Evolutionary conservation across 306 rosid genomes (phyloP).

Genomic region (Castanospermum australe): DNA sequence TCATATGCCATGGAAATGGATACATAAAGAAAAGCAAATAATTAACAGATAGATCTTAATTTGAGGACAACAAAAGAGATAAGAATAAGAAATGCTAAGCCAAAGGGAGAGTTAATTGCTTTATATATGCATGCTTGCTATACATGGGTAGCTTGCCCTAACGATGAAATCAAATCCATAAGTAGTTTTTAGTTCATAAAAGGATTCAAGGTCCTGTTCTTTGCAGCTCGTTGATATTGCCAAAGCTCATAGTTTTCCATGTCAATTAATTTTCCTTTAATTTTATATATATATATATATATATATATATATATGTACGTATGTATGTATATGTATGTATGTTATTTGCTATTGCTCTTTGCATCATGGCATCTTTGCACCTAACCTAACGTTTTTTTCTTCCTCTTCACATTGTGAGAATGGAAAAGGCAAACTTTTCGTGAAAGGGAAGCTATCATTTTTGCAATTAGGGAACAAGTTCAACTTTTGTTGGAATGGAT

Average conservation of each 20-base stretch:
- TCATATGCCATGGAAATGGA: too few relatives aligned
- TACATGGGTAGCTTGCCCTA: not conserved
- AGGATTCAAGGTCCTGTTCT: too few relatives aligned
- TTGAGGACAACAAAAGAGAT: too few relatives aligned
- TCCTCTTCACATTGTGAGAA: not conserved
- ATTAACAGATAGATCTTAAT: too few relatives aligned
- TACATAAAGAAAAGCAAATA: too few relatives aligned
- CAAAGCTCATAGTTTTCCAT: not conserved
- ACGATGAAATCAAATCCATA: not conserved
- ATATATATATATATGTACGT: too few relatives aligned
- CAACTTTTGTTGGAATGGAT: not conserved
- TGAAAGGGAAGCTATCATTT: conserved; percentile 12
- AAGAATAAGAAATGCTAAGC: too few relatives aligned
- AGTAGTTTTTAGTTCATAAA: not conserved
- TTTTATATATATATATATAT: too few relatives aligned
- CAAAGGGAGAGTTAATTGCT: too few relatives aligned
- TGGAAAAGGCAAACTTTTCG: conserved; percentile 25
- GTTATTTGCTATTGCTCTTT: not conserved
- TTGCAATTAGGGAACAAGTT: not conserved
- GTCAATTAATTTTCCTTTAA: too few relatives aligned
- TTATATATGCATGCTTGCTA: too few relatives aligned
- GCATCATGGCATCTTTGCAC: conserved; percentile 4
- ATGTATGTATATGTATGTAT: too few relatives aligned
- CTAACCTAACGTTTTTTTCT: not conserved
- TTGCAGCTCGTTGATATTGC: not conserved